Base-by-base conservation (phyloP, 192 early-diverging fungal species). In the Podila epicladia region DNA sequence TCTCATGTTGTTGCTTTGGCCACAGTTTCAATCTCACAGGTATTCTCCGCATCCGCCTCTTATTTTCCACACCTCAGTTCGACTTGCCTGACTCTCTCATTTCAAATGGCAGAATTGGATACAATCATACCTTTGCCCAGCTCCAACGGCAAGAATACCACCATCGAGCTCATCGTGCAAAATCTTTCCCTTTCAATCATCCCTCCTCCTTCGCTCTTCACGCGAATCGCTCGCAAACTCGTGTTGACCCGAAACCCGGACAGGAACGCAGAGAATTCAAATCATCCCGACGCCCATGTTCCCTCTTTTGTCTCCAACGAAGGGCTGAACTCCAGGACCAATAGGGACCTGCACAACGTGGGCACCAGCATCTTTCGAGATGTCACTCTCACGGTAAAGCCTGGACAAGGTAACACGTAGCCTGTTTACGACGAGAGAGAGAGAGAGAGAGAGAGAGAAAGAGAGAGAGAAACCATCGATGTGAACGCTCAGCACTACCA, bases 161-260 rank as follows among this genome's bases (percentile, higher is more conserved):
- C 53, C 17, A 69, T 80, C 29, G 77, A 80, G 48, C 57, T 80
- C 20, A 73, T 67, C 8, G 26, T 80, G 9, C 70, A 62, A 1
- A 73, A 73, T 61, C 77, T 80, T 28, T 80, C 77, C 8, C 77
- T 80, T 24, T 80, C 77, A 19, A 71, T 80, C 6, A 73, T 80
- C 53, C 77, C 71, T 5, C 77, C 77, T 1, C 77, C 77, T 6
- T 73, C 77, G 5, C 66, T 80, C 33, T 48, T 80, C 28, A 73
- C 71, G 11, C 60, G 69, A 12, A 37, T 59, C 19, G 76, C 70
- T 8, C 71, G 62, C 38, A 73, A 65, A 32, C 48, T 80, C n/a
- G 28, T 20, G 5, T 60, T 64, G 7, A 28, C 65, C 6, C 45
- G 37, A 29, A 68, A 59, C 50, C 41, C 70, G 11, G 51, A 49